Conservation (phyloP, 2,329 filamentous ascomycete species). For the Monilinia fructicola region DNA sequence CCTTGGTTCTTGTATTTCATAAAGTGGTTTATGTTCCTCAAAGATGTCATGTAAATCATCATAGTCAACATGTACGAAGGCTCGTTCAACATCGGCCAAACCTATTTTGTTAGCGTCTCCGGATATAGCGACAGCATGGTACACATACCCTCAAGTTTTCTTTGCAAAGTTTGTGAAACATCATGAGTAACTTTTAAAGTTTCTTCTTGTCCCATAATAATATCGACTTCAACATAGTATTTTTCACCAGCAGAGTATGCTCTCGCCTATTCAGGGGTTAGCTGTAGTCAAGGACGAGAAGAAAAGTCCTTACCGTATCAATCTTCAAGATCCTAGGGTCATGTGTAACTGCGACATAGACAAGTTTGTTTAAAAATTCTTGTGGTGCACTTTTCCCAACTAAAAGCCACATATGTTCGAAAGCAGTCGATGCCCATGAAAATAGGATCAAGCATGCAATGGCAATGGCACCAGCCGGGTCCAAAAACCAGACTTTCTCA, state of each 20-base stretch:
- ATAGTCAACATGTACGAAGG: conserved; percentile 96
- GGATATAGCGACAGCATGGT: background rate
- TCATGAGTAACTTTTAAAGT: conserved; percentile 82
- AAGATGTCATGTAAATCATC: conserved; percentile 48
- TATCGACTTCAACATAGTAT: conserved; percentile 91
- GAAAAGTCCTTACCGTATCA: conserved; percentile 58
- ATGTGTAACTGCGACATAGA: conserved; percentile 94
- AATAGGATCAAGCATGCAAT: conserved; percentile 74
- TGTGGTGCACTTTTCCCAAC: conserved; percentile 87
- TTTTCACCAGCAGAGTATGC: conserved; percentile 43
- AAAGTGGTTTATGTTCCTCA: conserved; percentile 23
- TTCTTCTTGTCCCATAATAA: conserved; percentile 81
- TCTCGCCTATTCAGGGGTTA: conserved; percentile 14
- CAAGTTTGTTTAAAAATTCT: conserved; percentile 87
- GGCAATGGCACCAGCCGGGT: conserved; percentile 85
- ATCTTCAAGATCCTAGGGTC: conserved; percentile 78
- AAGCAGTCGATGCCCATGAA: conserved; percentile 84
- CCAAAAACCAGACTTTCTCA: conserved; percentile 76
- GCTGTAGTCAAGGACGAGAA: background rate
- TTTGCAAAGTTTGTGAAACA: conserved; percentile 88
- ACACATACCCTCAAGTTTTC: conserved; percentile 75
- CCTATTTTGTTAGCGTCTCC: conserved; percentile 4
- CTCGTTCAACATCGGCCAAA: conserved; percentile 85
- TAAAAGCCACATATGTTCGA: conserved; percentile 83
- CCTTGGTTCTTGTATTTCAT: conserved; percentile 21